These are phyloP conservation scores for Boletellus emodensis DNA, from an alignment of 768 basidiomycete genomes.

Conservation along the genomic window DNA sequence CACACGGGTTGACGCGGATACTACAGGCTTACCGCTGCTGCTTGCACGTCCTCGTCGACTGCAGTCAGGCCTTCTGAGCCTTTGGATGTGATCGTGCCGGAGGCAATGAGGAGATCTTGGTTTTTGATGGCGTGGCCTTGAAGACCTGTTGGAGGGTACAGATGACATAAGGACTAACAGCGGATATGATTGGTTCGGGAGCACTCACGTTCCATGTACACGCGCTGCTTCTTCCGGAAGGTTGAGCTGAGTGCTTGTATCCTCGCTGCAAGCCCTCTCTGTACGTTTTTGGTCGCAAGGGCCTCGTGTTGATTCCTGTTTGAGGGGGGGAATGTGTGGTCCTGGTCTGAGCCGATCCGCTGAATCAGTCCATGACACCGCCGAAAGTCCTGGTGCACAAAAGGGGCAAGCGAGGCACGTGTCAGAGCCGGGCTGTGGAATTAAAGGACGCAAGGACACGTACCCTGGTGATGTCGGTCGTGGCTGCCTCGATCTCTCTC, in stretches of 20 bases:
- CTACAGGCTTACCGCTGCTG: conserved; percentile 65
- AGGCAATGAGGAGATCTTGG: conserved; percentile 88
- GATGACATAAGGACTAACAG: conserved; percentile 5
- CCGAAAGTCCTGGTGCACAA: conserved; percentile 33
- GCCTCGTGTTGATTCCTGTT: conserved; percentile 47
- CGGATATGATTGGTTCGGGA: not conserved
- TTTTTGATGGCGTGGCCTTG: conserved; percentile 98
- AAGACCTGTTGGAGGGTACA: conserved; percentile 52
- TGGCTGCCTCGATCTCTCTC: conserved; percentile 84
- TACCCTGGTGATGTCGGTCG: conserved; percentile 86
- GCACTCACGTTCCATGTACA: conserved; percentile 94
- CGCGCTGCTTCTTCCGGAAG: conserved; percentile 96
- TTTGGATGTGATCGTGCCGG: conserved; percentile 77
- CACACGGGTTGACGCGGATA: conserved; percentile 12
- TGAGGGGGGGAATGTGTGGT: conserved; percentile 63
- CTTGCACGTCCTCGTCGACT: conserved; percentile 86
- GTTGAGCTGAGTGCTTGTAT: conserved; percentile 88
- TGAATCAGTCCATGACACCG: conserved; percentile 53
- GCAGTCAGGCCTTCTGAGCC: conserved; percentile 81
- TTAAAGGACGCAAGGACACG: conserved; percentile 19
- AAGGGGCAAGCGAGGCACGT: conserved; percentile 7
- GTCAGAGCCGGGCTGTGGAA: conserved; percentile 6
- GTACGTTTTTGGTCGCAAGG: conserved; percentile 86
- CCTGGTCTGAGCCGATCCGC: conserved; percentile 56
- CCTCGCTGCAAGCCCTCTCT: conserved; percentile 92